These are phyloP conservation scores for Trapa bicornis DNA, from an alignment of 345 rosid species.

Conservation along the genomic window DNA sequence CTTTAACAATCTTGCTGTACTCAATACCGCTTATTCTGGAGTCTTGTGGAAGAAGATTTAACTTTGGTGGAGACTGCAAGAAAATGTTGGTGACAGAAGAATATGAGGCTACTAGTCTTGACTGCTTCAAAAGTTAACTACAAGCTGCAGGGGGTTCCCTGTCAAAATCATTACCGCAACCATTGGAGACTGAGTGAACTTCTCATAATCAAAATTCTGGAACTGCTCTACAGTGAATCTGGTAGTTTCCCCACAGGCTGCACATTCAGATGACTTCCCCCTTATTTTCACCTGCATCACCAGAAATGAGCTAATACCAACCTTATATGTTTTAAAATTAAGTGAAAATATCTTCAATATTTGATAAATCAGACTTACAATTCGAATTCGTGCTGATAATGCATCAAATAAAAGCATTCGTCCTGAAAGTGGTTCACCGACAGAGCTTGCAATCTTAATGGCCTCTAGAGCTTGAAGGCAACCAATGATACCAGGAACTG, in stretches of 20 bases:
- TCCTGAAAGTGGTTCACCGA: conserved; percentile 82
- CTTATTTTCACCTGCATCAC: conserved; percentile 63
- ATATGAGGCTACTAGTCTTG: neutral
- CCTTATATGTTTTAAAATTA: neutral
- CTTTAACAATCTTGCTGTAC: conserved; percentile 32
- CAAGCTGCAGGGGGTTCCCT: neutral
- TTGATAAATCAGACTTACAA: conserved; percentile 29
- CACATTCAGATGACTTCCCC: conserved; percentile 57
- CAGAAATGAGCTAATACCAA: neutral
- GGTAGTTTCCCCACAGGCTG: conserved; percentile 62
- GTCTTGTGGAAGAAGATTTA: conserved; percentile 41
- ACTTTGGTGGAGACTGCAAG: conserved; percentile 44
- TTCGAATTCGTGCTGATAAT: conserved; percentile 62
- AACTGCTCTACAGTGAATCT: conserved; percentile 42
- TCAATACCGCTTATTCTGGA: conserved; percentile 59
- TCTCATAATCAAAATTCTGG: conserved; percentile 70
- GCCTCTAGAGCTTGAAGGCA: conserved; percentile 97
- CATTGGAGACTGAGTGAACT: conserved; percentile 61
- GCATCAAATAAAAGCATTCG: conserved; percentile 95
- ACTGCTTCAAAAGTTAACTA: too few relatives aligned
- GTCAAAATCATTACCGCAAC: conserved; percentile 24
- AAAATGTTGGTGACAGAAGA: neutral
- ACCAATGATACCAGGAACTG: conserved; percentile 93
- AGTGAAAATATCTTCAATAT: neutral
- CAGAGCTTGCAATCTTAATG: conserved; percentile 63